A percentile compares a stretch with the other conserved stretches of the same genome.
phyloP scores from a whole-genome alignment of 805 yeast genomes.

The Kregervanrija fluxuum region DNA sequence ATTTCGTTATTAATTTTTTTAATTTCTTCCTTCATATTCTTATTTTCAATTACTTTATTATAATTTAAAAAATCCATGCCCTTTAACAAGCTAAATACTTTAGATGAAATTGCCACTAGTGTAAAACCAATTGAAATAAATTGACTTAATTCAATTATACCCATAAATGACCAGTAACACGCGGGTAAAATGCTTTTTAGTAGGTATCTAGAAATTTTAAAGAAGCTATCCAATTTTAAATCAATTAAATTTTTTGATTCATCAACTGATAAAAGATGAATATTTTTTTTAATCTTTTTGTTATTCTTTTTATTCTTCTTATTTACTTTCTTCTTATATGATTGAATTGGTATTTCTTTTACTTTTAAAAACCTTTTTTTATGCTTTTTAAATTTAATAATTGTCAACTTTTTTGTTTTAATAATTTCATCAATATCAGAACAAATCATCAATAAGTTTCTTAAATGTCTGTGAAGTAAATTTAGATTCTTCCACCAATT shows the following conservation, averaged over 20 bases:
- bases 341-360: constrained; percentile 8
- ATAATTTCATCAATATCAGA: constrained; percentile 19
- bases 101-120: constrained; percentile 49
- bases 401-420: constrained; percentile 5
- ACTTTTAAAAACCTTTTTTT: constrained; percentile 1
- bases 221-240: not conserved
- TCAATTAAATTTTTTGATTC: not conserved
- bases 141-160: constrained; percentile 68
- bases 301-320: constrained; percentile 4
- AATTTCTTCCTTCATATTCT: too few species aligned
- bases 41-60: not conserved
- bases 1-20: too few species aligned
- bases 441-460: constrained; percentile 31
- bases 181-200: constrained; percentile 32
- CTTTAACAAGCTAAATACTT: constrained; percentile 26
- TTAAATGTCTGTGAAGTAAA: constrained; percentile 50
- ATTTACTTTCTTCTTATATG: constrained; percentile 4
- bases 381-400: constrained; percentile 7
- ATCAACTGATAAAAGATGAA: constrained; percentile 1
- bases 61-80: constrained; percentile 2
- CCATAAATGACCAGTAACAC: constrained; percentile 56
- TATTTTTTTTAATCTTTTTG: constrained; percentile 4
- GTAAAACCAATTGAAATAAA: constrained; percentile 69
- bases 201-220: constrained; percentile 21
- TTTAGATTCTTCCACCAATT: constrained; percentile 73